Evolutionary conservation across 2,329 filamentous ascomycete species (phyloP).

Genomic region (Ceratocystis huliohia): DNA sequence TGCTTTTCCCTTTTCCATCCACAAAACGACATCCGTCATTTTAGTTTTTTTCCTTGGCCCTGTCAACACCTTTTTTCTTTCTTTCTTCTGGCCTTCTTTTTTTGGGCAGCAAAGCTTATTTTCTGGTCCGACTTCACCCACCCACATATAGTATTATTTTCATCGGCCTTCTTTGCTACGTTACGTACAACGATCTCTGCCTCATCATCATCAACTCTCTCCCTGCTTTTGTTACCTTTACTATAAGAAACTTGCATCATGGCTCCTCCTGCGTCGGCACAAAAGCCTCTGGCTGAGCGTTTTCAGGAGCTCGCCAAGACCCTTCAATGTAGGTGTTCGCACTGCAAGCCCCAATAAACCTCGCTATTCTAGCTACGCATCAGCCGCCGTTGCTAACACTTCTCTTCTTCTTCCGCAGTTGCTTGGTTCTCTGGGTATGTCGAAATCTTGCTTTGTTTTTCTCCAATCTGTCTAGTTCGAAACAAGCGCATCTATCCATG

Average conservation of each 20-base stretch:
- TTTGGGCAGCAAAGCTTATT: conserved; percentile 13
- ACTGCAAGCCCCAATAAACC: background rate
- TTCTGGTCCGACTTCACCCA: background rate
- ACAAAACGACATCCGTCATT: background rate
- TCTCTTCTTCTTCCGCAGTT: conserved; percentile 35
- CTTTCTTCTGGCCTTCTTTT: conserved; percentile 5
- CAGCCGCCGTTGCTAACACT: conserved; percentile 27
- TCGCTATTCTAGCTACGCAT: conserved; percentile 22
- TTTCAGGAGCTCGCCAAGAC: conserved; percentile 71
- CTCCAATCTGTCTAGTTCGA: background rate
- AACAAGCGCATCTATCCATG: background rate
- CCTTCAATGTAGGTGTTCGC: conserved; percentile 63
- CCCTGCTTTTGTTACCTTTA: background rate
- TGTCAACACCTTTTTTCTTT: conserved; percentile 4
- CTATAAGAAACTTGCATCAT: conserved; percentile 14
- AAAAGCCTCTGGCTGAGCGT: conserved; percentile 59
- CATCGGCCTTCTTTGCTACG: background rate
- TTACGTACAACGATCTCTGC: background rate
- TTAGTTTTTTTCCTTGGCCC: conserved; percentile 6
- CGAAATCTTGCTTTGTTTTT: background rate
- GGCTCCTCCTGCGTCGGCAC: conserved; percentile 51
- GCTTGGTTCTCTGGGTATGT: conserved; percentile 68
- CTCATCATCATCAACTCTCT: background rate
- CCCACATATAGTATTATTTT: conserved; percentile 1
- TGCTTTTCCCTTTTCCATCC: background rate